Base-by-base conservation (phyloP, 257 asterid species). In the Solanum sitiens region DNA sequence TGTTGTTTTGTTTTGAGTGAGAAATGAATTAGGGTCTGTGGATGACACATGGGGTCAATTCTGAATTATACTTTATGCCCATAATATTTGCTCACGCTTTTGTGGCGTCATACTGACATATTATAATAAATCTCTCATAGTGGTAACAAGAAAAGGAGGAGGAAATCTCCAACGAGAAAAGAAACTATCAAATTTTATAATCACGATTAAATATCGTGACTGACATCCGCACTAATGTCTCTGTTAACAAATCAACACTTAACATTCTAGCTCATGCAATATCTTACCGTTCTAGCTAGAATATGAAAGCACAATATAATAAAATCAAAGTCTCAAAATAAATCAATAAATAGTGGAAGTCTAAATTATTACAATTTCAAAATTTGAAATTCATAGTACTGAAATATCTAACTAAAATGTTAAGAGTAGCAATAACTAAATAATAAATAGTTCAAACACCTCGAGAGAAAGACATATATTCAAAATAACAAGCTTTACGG, bases 1-100 rank as follows among this genome's bases (percentile, higher is more conserved):
- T 47, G 44, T 40, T 44, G 33, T 67, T 67, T 18, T 85, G 10
- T 13, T 25, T 79, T 45, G 42, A 45, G 27, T 27, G 85, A 80
- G 27, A 47, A 18, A 27, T 70, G 5, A 85, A 56, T 77, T 63
- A 12, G 86, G 16, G 45, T 68, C 3, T 47, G 72, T 39, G 85
- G 79, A 74, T 84, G 18, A 74, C 87, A 88, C 87, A 44, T 88
- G 85, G 79, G 87, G 47, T 44, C 87, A 75, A 71, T 76, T 71
- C 35, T 71, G 35, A 87, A 87, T 65, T 82, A 79, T 23, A 59
- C 21, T 44, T 59, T 65, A 61, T 80, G 68, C 11, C 67, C 42
- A 50, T 42, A 59, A 50, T 32, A 30, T 83, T 23, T 83, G 89
- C 85, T 15, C 53, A 83, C 79, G 30, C 35, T 84, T 6, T 33